phyloP scores from a whole-genome alignment of 2,329 filamentous ascomycete species.

The Camillea tinctor region DNA sequence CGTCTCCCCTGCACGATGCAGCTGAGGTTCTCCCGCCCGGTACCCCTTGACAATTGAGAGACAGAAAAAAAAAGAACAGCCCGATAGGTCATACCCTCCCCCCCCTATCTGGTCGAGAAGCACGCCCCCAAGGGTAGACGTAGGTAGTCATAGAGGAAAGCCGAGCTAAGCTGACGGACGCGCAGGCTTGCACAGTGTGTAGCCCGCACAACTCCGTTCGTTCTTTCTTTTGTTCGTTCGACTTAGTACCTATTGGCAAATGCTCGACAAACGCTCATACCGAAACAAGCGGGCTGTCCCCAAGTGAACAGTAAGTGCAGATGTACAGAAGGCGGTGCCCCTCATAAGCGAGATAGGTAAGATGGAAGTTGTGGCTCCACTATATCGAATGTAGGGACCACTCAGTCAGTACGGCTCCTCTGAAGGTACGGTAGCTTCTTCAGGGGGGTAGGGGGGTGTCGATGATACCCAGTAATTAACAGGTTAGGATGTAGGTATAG shows the following conservation, averaged over 20 bases:
- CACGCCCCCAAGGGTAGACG: not conserved
- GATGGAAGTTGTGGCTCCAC: conserved; percentile 21
- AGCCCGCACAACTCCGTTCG: conserved; percentile 12
- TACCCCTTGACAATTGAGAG: not conserved
- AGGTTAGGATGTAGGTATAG: conserved; percentile 17
- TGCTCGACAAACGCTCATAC: conserved; percentile 13
- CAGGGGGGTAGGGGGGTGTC: conserved; percentile 15
- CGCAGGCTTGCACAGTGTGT: conserved; percentile 17
- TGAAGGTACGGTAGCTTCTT: conserved; percentile 23
- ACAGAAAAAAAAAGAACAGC: not conserved
- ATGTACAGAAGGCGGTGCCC: conserved; percentile 24
- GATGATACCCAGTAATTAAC: conserved; percentile 28
- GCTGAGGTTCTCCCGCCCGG: not conserved
- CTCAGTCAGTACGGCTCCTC: conserved; percentile 14
- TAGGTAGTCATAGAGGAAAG: not conserved
- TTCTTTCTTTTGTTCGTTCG: too few relatives aligned
- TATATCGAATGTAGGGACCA: conserved; percentile 5
- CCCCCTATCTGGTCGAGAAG: not conserved
- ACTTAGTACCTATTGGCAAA: conserved; percentile 7
- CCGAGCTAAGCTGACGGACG: not conserved
- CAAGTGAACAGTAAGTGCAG: conserved; percentile 23
- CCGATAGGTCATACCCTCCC: too few relatives aligned
- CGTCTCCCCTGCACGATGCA: not conserved
- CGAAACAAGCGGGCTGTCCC: conserved; percentile 11
- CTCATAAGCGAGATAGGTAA: conserved; percentile 17